Percentiles rank a stretch among this genome's conserved stretches.
Conservation (phyloP, 148 eudicot genomes). For the Beta vulgaris region DNA sequence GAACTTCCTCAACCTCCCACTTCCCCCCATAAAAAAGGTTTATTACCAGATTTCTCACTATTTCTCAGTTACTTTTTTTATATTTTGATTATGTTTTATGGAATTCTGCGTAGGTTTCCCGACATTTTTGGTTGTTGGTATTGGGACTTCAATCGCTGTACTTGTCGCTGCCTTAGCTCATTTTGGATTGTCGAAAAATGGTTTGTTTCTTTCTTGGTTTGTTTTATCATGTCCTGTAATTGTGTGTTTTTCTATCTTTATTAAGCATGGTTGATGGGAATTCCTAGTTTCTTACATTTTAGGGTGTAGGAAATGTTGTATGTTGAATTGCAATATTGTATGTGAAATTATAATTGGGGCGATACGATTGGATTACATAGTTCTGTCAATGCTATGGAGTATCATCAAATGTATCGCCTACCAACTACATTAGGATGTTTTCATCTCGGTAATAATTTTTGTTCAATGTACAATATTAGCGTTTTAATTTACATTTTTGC, state of each 20-base stretch:
- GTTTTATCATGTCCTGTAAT: too few relatives aligned
- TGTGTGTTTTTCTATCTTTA: neutral
- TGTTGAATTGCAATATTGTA: too few relatives aligned
- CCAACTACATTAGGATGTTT: too few relatives aligned
- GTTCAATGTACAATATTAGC: too few relatives aligned
- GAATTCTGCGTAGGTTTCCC: slow-evolving; percentile 42
- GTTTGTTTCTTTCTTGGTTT: slow-evolving; percentile 25
- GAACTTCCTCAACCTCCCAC: slow-evolving; percentile 34
- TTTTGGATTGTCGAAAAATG: slow-evolving; percentile 43
- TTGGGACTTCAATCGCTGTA: slow-evolving; percentile 60
- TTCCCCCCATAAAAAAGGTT: slow-evolving; percentile 40
- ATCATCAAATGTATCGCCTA: too few relatives aligned
- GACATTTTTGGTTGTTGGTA: slow-evolving; percentile 43
- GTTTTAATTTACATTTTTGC: too few relatives aligned
- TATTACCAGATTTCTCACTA: neutral
- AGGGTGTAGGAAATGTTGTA: too few relatives aligned
- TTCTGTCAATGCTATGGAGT: too few relatives aligned
- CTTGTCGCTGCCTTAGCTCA: slow-evolving; percentile 46
- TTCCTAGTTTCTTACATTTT: too few relatives aligned
- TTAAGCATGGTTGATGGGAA: neutral
- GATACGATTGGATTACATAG: too few relatives aligned
- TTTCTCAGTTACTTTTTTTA: neutral
- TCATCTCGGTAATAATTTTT: too few relatives aligned
- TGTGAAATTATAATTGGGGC: too few relatives aligned
- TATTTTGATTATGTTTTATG: neutral